Evolutionary conservation across 2,329 filamentous ascomycete genomes (phyloP), one percentile per base, ranked within the genome.

Genomic region (Huntiella moniliformis): DNA sequence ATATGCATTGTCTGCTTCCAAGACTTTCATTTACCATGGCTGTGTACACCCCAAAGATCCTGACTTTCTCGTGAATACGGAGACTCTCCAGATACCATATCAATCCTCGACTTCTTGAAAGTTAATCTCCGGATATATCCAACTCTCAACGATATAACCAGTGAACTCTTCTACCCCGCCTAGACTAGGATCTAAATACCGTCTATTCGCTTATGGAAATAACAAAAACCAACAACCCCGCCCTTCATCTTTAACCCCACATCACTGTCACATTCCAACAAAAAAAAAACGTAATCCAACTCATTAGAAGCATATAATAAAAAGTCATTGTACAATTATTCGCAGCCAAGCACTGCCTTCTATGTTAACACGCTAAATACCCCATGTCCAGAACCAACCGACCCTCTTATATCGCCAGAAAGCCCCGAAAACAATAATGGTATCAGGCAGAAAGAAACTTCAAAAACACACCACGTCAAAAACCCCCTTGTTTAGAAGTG

Each of bases 401-500:
- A 8, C 22, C 22, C 22, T 28, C 22, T 28, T 28, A 28, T 28
- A 28, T 28, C 22, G 22, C 38, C 5, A 8, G 17, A 33, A 47
- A 17, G 17, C 13, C 22, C 35, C 33, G 22, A 36, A 31, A 38
- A 34, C n/a, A 46, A 31, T 38, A 34, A 15, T 11, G 18, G 38
- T 37, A 16, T 39, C 22, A 39, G 42, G 22, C 11, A 28, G 22
- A 28, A 28, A 28, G 22, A 28, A 28, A 28, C 22, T 28, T 28
- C 22, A 28, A 28, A 28, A 28, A 28, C 22, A 28, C 22, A 28
- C 7, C 22, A 28, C 22, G 2, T 28, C 22, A 10, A 10, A n/a
- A n/a, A n/a, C n/a, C 22, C 22, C 1, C 31, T 4, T 8, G 39
- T 37, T 60, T 82, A 98, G 66, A 82, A 93, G 70, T 98, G 91